Conservation (phyloP, 2,329 filamentous ascomycete species). For the Simplicillium sp. region DNA sequence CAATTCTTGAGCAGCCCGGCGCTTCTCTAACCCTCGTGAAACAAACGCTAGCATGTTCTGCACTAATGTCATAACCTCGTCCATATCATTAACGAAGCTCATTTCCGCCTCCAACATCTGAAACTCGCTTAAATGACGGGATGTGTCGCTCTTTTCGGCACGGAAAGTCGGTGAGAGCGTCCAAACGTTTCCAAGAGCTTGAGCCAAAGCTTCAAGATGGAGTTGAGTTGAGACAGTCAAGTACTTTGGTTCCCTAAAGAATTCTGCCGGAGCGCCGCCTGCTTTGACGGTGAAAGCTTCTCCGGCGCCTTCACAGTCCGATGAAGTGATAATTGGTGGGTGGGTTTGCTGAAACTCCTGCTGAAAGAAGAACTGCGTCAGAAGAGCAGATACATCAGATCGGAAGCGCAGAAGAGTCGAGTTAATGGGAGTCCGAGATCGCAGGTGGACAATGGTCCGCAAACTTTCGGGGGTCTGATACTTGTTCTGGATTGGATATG, state of each 20-base stretch:
- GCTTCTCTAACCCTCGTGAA: constrained; percentile 26
- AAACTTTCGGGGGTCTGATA: constrained; percentile 86
- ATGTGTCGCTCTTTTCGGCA: constrained; percentile 86
- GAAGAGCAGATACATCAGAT: constrained; percentile 64
- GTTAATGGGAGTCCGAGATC: constrained; percentile 72
- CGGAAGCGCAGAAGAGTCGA: constrained; percentile 72
- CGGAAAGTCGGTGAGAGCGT: constrained; percentile 88
- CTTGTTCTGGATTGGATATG: constrained; percentile 92
- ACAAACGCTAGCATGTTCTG: constrained; percentile 64
- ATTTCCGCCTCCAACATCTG: constrained; percentile 97
- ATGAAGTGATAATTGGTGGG: constrained; percentile 89
- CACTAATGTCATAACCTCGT: constrained; percentile 66
- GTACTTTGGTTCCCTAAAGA: constrained; percentile 85
- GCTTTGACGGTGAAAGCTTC: constrained; percentile 74
- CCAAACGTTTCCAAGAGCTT: constrained; percentile 87
- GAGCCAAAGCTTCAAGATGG: constrained; percentile 84
- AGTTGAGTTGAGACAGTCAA: constrained; percentile 92
- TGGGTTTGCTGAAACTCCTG: constrained; percentile 74
- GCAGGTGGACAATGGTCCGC: constrained; percentile 78
- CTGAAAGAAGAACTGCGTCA: constrained; percentile 66
- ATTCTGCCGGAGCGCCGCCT: constrained; percentile 30
- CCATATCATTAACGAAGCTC: constrained; percentile 63
- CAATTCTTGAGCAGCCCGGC: constrained; percentile 36
- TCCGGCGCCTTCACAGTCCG: constrained; percentile 92
- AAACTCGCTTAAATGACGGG: constrained; percentile 90